These are phyloP conservation scores for Aspergillus sergii DNA, from an alignment of 2,329 filamentous ascomycete genomes.

Conservation along the genomic window DNA sequence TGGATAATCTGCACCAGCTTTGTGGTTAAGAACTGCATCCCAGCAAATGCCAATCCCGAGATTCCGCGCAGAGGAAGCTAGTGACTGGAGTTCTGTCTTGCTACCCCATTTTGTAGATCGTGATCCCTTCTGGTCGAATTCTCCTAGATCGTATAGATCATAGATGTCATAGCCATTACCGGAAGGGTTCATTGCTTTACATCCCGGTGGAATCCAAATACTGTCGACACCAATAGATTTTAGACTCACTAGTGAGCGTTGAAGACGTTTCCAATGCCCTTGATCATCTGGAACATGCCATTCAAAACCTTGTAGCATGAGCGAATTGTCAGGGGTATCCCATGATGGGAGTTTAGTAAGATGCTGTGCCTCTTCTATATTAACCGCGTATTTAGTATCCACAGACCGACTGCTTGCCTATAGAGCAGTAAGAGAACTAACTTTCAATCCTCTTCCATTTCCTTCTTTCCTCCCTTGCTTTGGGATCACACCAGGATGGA, in stretches of 20 bases:
- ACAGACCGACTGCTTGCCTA: neutral
- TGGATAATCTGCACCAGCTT: slow-evolving; percentile 67
- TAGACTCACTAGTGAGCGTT: slow-evolving; percentile 54
- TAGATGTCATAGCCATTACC: slow-evolving; percentile 72
- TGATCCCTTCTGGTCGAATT: slow-evolving; percentile 71
- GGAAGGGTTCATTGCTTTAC: slow-evolving; percentile 64
- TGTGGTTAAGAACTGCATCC: slow-evolving; percentile 74
- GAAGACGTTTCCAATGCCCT: slow-evolving; percentile 64
- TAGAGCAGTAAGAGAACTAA: slow-evolving; percentile 3
- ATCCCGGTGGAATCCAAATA: slow-evolving; percentile 71
- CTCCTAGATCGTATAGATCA: slow-evolving; percentile 70
- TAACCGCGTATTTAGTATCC: slow-evolving; percentile 2
- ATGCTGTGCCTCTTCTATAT: slow-evolving; percentile 26
- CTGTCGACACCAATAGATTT: slow-evolving; percentile 63
- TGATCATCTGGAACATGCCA: slow-evolving; percentile 68
- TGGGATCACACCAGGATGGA: slow-evolving; percentile 14
- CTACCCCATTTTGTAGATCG: slow-evolving; percentile 69
- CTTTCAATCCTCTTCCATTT: slow-evolving; percentile 30
- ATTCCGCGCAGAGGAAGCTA: slow-evolving; percentile 43
- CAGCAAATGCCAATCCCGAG: slow-evolving; percentile 63
- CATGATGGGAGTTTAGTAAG: slow-evolving; percentile 34
- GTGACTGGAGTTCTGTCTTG: slow-evolving; percentile 62
- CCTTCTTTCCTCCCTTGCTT: slow-evolving; percentile 15
- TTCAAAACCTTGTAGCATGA: slow-evolving; percentile 72
- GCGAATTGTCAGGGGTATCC: slow-evolving; percentile 39